Evolutionary conservation across 768 basidiomycete species (phyloP), one percentile per base, ranked within the genome.

Genomic region (Suillus alpinus): DNA sequence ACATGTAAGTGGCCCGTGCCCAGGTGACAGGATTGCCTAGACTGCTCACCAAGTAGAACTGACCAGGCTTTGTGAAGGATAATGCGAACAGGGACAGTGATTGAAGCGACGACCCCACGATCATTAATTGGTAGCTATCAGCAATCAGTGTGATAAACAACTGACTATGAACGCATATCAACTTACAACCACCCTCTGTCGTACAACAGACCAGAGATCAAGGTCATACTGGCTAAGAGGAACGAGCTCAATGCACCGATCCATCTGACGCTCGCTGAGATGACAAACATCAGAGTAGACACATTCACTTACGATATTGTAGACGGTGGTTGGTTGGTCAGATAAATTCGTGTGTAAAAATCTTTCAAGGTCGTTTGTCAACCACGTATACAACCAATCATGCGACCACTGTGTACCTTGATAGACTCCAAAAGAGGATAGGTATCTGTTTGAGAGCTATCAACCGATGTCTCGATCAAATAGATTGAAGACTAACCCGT

Each of bases 111-210:
- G 65, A 53, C 0, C 66, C 69, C 39, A 50, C 58, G 16, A 67
- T 63, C 18, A 60, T 52, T 57, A 59, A 47, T 10, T 58, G 46
- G n/a, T 50, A 47, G 36, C 23, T 61, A 16, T 50, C 13, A 18
- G 29, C 12, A 14, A 49, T n/a, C 29, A 43, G 2, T 56, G 73
- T 73, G 71, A 77, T 23, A 73, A 44, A 46, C 71, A 73, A 47
- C 10, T 36, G 16, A 29, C 2, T 37, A 16, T 23, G 20, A 36
- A 23, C 4, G 4, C 2, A 2, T 29, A 9, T 40, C 1, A 29
- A 56, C 73, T 58, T 62, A 77, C 77, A 80, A 81, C 67, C 79
- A 78, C 55, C 82, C 82, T 16, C 70, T 70, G 53, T 83, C 81
- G 61, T 79, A 79, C 2, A 75, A 71, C 56, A 75, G 71, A 5